Conservation (phyloP, 225 moss, liverwort and hornwort genomes). For the Bryum argenteum region DNA sequence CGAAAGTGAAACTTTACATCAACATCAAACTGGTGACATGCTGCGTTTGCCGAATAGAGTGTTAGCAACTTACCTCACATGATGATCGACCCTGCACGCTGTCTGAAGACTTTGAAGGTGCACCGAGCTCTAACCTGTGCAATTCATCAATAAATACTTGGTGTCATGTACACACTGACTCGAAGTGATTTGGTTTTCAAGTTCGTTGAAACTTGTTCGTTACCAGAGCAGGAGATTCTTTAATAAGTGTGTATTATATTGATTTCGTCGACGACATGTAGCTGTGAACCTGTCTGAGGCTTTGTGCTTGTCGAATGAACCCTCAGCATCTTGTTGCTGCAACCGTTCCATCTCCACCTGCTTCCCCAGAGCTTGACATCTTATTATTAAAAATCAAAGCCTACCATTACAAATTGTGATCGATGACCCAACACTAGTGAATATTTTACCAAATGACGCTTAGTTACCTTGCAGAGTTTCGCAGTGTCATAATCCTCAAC, state of each 20-base stretch:
- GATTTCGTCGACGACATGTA: slow-evolving; percentile 22
- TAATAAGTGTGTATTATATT: background rate
- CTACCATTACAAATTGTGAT: background rate
- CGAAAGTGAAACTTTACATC: slow-evolving; percentile 21
- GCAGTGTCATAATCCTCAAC: slow-evolving; percentile 96
- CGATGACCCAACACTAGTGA: background rate
- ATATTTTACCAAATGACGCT: background rate
- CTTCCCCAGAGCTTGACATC: slow-evolving; percentile 27
- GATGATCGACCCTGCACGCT: slow-evolving; percentile 39
- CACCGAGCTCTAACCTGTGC: slow-evolving; percentile 42
- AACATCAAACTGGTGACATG: background rate
- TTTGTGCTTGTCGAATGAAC: slow-evolving; percentile 37
- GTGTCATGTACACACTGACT: slow-evolving; percentile 4
- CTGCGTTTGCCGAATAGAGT: background rate
- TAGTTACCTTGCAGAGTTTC: slow-evolving; percentile 79
- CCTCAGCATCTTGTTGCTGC: slow-evolving; percentile 53
- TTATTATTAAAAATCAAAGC: background rate
- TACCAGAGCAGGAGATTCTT: slow-evolving; percentile 21
- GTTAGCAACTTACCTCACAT: slow-evolving; percentile 39
- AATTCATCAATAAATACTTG: slow-evolving; percentile 14
- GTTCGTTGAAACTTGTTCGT: slow-evolving; percentile 1
- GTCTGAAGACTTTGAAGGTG: slow-evolving; percentile 23
- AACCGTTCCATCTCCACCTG: slow-evolving; percentile 89
- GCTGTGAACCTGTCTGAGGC: slow-evolving; percentile 50
- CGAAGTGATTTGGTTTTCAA: background rate